These are phyloP conservation scores for Talaromyces piceae DNA, from an alignment of 2,329 filamentous ascomycete genomes.

Conservation along the genomic window DNA sequence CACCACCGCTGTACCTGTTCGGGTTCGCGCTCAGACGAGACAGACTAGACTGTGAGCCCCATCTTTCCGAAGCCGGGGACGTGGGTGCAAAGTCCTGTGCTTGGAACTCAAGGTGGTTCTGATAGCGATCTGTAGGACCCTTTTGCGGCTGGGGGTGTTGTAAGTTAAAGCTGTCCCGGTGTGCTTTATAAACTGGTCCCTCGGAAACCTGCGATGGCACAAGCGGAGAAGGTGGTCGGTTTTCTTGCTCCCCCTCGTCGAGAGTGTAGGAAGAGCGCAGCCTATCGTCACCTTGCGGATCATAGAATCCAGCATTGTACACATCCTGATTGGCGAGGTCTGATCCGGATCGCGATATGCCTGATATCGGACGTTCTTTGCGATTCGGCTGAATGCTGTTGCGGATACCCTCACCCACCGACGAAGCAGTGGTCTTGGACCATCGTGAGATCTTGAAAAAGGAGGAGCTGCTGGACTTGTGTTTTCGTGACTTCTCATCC, in stretches of 20 bases:
- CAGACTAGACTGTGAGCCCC: conserved; percentile 38
- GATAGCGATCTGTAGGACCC: conserved; percentile 55
- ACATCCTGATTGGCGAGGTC: conserved; percentile 62
- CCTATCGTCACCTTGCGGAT: conserved; percentile 40
- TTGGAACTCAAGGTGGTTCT: conserved; percentile 54
- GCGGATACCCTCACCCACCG: conserved; percentile 69
- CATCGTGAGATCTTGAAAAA: conserved; percentile 90
- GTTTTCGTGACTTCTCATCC: conserved; percentile 72
- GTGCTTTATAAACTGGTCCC: conserved; percentile 58
- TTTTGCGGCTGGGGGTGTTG: conserved; percentile 59
- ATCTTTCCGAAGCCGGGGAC: conserved; percentile 39
- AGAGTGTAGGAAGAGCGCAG: conserved; percentile 38
- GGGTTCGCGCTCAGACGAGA: conserved; percentile 19
- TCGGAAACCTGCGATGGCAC: conserved; percentile 52
- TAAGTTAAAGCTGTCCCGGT: conserved; percentile 56
- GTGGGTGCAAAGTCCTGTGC: conserved; percentile 46
- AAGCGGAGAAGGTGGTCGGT: conserved; percentile 52
- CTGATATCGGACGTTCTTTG: conserved; percentile 54
- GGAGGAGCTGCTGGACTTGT: conserved; percentile 77
- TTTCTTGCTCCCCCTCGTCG: conserved; percentile 32
- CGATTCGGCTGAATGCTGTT: conserved; percentile 50
- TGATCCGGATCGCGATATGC: conserved; percentile 68
- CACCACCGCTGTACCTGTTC: conserved; percentile 29
- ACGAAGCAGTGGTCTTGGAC: conserved; percentile 93
- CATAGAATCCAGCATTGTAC: conserved; percentile 38